Evolutionary conservation across 768 basidiomycete species (phyloP).

Genomic region (Boletus barrowsii): DNA sequence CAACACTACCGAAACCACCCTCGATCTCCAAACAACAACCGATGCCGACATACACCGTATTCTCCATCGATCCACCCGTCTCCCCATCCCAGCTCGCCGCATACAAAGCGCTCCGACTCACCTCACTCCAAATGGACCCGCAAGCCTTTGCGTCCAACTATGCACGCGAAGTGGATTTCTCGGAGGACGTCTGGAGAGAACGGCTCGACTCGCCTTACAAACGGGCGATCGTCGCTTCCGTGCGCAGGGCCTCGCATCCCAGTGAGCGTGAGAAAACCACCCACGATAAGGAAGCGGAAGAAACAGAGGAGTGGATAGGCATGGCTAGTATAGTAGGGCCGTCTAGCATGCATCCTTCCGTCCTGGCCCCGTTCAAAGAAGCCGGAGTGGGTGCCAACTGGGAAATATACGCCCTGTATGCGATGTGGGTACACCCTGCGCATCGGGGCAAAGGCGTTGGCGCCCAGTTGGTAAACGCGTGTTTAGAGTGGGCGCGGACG

Average conservation of each 20-base stretch:
- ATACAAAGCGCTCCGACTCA: slow-evolving; percentile 21
- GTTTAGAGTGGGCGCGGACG: slow-evolving; percentile 25
- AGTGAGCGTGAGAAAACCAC: not conserved
- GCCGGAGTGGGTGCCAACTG: slow-evolving; percentile 13
- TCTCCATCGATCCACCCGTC: slow-evolving; percentile 11
- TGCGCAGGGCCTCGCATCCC: not conserved
- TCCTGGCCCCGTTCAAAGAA: slow-evolving; percentile 10
- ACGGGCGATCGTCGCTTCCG: slow-evolving; percentile 17
- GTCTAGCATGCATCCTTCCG: slow-evolving; percentile 4
- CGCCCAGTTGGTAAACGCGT: slow-evolving; percentile 10
- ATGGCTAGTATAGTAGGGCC: slow-evolving; percentile 14
- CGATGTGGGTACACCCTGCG: slow-evolving; percentile 30
- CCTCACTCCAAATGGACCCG: slow-evolving; percentile 22
- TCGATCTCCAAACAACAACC: not conserved
- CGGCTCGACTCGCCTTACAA: slow-evolving; percentile 14
- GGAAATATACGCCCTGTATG: slow-evolving; percentile 20
- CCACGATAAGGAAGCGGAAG: not conserved
- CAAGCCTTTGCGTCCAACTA: slow-evolving; percentile 22
- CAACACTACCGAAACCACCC: not conserved
- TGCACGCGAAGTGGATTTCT: slow-evolving; percentile 18
- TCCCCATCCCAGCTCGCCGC: slow-evolving; percentile 24
- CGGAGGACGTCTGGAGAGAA: slow-evolving; percentile 22
- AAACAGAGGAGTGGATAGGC: slow-evolving; percentile 20
- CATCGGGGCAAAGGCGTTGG: slow-evolving; percentile 26
- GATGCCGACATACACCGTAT: slow-evolving; percentile 13